Evolutionary conservation across 108 stramenopile species (phyloP).

Genomic region (Aurantiochytrium sp.): DNA sequence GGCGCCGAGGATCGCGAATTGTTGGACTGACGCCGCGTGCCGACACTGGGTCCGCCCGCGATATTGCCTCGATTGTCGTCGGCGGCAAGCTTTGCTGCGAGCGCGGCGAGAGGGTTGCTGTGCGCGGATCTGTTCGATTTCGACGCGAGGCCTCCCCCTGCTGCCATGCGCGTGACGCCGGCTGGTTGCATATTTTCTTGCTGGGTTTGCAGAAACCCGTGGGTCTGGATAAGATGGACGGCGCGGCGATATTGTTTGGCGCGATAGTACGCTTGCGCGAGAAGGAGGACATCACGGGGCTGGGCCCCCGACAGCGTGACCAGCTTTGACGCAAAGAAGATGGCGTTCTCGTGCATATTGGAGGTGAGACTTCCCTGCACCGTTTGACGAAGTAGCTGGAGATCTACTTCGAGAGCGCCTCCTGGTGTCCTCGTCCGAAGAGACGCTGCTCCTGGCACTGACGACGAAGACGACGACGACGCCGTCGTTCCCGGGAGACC

Average conservation of each 20-base stretch:
- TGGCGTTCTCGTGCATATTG: not conserved
- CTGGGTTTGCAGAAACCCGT: not conserved
- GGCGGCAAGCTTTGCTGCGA: not conserved
- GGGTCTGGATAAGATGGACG: not conserved
- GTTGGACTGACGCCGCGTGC: not conserved
- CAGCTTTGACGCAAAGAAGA: not conserved
- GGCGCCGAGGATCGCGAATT: not conserved
- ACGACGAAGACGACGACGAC: not conserved
- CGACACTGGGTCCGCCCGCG: no score
- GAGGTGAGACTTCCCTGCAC: not conserved
- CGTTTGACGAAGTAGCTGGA: not conserved
- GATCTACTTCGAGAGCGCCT: not conserved
- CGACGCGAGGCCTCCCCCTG: not conserved
- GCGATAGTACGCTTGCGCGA: conserved; percentile 1
- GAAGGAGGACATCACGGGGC: not conserved
- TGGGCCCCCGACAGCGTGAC: not conserved
- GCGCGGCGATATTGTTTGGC: conserved; percentile 2
- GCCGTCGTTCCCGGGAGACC: no score
- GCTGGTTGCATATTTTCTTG: not conserved
- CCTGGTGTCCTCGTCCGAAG: not conserved
- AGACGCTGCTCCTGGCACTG: not conserved
- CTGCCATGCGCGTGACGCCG: not conserved
- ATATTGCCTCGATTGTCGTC: not conserved
- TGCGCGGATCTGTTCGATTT: no score
- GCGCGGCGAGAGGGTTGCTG: no score